Conservation (phyloP, 2,329 filamentous ascomycete genomes). For the Ophiostoma angusticollis region DNA sequence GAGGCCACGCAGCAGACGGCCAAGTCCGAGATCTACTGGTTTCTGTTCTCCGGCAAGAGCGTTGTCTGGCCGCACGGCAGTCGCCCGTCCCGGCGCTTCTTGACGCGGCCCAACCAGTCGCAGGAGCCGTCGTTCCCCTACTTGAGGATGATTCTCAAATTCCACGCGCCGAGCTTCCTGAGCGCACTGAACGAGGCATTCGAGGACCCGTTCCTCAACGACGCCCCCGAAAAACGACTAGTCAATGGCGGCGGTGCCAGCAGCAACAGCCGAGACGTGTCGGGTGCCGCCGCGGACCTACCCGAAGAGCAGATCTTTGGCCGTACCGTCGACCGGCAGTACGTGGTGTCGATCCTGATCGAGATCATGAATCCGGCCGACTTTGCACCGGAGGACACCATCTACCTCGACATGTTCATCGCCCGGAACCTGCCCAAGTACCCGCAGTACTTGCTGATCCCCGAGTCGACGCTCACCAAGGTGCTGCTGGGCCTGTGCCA, state of each 20-base stretch:
- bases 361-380: constrained; percentile 74
- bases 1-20: constrained; percentile 62
- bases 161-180: constrained; percentile 83
- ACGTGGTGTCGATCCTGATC: constrained; percentile 78
- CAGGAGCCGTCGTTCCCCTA: constrained; percentile 73
- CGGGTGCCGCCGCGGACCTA: constrained; percentile 31
- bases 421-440: constrained; percentile 93
- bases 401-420: constrained; percentile 98
- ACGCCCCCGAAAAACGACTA: constrained; percentile 49
- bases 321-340: constrained; percentile 75
- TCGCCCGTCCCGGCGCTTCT: constrained; percentile 42
- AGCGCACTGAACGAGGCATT: constrained; percentile 96
- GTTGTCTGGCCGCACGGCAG: constrained; percentile 61
- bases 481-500: constrained; percentile 73
- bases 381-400: constrained; percentile 69
- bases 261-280: too few species aligned
- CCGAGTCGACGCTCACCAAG: constrained; percentile 70
- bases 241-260: constrained; percentile 33
- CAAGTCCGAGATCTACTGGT: constrained; percentile 84
- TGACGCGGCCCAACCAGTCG: constrained; percentile 39
- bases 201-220: constrained; percentile 86
- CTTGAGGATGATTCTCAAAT: constrained; percentile 69
- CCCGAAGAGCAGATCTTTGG: constrained; percentile 55
- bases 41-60: constrained; percentile 76
- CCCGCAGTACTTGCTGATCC: constrained; percentile 84